Evolutionary conservation across 495 filamentous ascomycete species (phyloP), one percentile per base, ranked within the genome.

Genomic region (Penicillium daleae): DNA sequence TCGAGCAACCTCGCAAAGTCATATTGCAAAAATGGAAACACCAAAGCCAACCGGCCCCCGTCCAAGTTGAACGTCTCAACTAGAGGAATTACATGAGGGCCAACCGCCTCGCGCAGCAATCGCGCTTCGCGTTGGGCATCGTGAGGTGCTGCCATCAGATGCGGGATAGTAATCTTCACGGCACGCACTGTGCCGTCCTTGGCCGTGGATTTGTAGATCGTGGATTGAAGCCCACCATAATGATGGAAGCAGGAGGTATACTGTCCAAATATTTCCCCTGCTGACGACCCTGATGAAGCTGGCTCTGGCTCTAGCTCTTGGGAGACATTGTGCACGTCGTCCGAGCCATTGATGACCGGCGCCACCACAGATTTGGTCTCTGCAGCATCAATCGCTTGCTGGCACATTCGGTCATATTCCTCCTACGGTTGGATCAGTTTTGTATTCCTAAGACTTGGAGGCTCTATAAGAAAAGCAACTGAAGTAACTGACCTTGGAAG

Each of bases 141-240:
- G 76, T 99, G 95, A 21, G 95, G 95, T 15, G 90, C 85, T 31
- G 83, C 82, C 78, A 89, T 84, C 21, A 80, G 70, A 54, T 89
- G 88, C 17, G 92, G 91, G 13, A 83, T 86, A 13, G 93, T 96
- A 46, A 97, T 86, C 73, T 99, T 99, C 29, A 99, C 76, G n/a
- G 95, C 94, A 8, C 89, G 81, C 9, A 86, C 46, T 50, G 44
- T 76, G 52, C 66, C 75, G 66, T 77, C 72, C 6, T 70, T 56
- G 9, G 49, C 37, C 50, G 61, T 66, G 7, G 88, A 82, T 65
- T 83, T 86, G 78, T 94, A 98, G 51, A 99, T 87, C 37, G 85
- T 85, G 27, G 95, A 95, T 69, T 92, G 93, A 8, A 95, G 78
- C 26, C 96, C 95, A 59, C 87, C 86, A 56, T 81, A 84, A 66